Percentiles rank a stretch among this genome's conserved stretches.
Conservation (phyloP, 768 basidiomycete species). For the Mycena latifolia region DNA sequence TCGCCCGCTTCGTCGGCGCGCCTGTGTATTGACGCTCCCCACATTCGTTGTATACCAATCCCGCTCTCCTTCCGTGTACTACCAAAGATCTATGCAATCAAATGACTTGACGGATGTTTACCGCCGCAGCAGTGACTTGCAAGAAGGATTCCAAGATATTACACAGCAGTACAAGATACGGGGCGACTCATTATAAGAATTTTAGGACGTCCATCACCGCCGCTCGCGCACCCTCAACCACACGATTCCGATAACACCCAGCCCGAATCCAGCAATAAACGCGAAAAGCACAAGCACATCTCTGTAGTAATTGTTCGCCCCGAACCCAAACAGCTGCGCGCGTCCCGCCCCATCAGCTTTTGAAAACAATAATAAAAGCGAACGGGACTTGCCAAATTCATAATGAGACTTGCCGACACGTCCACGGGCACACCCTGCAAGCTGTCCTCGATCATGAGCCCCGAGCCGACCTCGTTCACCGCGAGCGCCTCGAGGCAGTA, state of each 20-base stretch:
- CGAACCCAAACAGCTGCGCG: conserved; percentile 87
- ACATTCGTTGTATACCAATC: conserved; percentile 7
- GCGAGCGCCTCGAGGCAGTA: conserved; percentile 87
- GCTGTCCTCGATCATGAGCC: conserved; percentile 84
- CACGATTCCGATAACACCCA: conserved; percentile 80
- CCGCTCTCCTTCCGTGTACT: conserved; percentile 1
- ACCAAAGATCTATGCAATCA: no score
- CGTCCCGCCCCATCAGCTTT: conserved; percentile 9
- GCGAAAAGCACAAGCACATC: conserved; percentile 91
- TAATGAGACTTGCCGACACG: conserved; percentile 85
- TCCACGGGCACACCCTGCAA: conserved; percentile 86
- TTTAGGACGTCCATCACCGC: no score
- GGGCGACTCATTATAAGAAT: no score
- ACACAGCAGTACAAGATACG: no score
- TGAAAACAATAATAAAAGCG: no score
- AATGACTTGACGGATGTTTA: no score
- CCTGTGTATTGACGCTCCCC: conserved; percentile 17
- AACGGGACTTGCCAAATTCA: conserved; percentile 74
- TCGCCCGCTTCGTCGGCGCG: conserved; percentile 27
- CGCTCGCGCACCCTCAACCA: conserved; percentile 84
- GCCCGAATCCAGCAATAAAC: conserved; percentile 84
- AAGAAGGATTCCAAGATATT: no score
- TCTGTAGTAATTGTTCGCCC: conserved; percentile 84
- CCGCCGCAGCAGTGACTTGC: no score
- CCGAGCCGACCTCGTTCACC: conserved; percentile 93